Percentiles rank a stretch among this genome's conserved stretches.
phyloP scores from a whole-genome alignment of 2,329 filamentous ascomycete species.

The Fusarium proliferatum region DNA sequence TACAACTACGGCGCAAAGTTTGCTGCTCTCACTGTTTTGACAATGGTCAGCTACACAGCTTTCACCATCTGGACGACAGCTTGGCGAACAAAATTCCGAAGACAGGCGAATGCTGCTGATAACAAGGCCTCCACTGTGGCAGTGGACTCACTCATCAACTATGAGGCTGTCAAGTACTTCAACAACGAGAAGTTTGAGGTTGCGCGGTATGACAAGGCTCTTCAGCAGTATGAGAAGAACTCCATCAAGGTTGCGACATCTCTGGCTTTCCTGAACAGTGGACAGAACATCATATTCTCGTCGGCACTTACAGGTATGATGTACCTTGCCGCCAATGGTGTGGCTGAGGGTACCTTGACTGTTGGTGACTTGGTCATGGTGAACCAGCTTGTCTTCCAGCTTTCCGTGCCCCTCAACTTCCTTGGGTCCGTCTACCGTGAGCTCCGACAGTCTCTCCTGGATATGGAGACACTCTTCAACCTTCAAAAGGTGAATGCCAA shows the following conservation, averaged over 20 bases:
- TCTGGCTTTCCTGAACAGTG: conserved; percentile 89
- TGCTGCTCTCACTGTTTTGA: conserved; percentile 87
- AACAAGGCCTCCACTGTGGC: conserved; percentile 95
- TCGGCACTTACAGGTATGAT: conserved; percentile 96
- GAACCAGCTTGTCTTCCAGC: conserved; percentile 97
- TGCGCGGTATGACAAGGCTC: conserved; percentile 85
- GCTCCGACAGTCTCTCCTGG: conserved; percentile 90
- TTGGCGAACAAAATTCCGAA: conserved; percentile 96
- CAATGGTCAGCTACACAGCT: conserved; percentile 94
- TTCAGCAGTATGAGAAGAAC: conserved; percentile 88
- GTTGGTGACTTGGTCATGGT: conserved; percentile 99
- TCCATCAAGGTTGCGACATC: conserved; percentile 98
- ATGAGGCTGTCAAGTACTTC: conserved; percentile 99
- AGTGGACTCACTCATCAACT: conserved; percentile 97
- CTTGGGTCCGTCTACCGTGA: conserved; percentile 98
- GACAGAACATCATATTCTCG: conserved; percentile 98
- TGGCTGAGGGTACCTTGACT: conserved; percentile 82
- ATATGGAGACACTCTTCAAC: conserved; percentile 99
- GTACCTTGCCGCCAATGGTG: conserved; percentile 93
- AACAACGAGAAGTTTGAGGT: conserved; percentile 99
- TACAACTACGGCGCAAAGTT: conserved; percentile 96
- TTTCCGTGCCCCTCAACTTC: conserved; percentile 97
- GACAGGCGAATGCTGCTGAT: conserved; percentile 94
- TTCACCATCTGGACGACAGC: conserved; percentile 97
- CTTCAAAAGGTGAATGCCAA: conserved; percentile 95